Evolutionary conservation across 2,329 filamentous ascomycete species (phyloP).

Genomic region (Zelopaecilomyces penicillatus): DNA sequence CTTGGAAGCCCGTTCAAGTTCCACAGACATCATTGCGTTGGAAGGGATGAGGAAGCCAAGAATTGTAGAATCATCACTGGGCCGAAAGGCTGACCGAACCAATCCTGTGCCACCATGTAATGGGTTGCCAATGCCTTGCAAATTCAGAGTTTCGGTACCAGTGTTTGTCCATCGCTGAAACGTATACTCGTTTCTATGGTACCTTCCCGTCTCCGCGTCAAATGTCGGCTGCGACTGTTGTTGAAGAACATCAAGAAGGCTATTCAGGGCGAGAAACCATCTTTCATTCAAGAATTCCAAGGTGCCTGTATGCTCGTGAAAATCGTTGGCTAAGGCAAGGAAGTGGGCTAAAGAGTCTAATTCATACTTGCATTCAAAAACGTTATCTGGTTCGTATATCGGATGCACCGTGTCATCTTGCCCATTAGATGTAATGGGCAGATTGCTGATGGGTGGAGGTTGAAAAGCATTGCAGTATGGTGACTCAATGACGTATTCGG

Average conservation of each 20-base stretch:
- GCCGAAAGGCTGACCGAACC: slow-evolving; percentile 84
- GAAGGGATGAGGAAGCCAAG: slow-evolving; percentile 91
- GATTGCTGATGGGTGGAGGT: slow-evolving; percentile 74
- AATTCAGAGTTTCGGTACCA: slow-evolving; percentile 82
- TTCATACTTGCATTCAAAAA: slow-evolving; percentile 99
- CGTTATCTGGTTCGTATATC: slow-evolving; percentile 69
- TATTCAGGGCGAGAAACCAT: slow-evolving; percentile 72
- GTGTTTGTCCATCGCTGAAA: slow-evolving; percentile 73
- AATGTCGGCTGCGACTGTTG: slow-evolving; percentile 80
- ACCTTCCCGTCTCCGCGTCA: slow-evolving; percentile 54
- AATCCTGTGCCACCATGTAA: slow-evolving; percentile 77
- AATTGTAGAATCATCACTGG: slow-evolving; percentile 90
- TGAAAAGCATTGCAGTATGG: slow-evolving; percentile 99
- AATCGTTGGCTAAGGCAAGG: slow-evolving; percentile 76
- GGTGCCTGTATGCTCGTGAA: slow-evolving; percentile 70
- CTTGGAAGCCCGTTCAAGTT: slow-evolving; percentile 65
- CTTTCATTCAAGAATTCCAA: slow-evolving; percentile 68
- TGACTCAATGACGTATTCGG: slow-evolving; percentile 86
- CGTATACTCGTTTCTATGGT: slow-evolving; percentile 68
- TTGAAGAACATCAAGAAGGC: slow-evolving; percentile 63
- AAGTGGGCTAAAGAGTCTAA: slow-evolving; percentile 93
- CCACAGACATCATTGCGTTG: slow-evolving; percentile 92
- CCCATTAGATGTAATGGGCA: slow-evolving; percentile 65
- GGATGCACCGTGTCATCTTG: slow-evolving; percentile 82
- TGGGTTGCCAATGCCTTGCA: slow-evolving; percentile 83